Conservation (phyloP, 179 eudicot genomes). For the Silene noctiflora region DNA sequence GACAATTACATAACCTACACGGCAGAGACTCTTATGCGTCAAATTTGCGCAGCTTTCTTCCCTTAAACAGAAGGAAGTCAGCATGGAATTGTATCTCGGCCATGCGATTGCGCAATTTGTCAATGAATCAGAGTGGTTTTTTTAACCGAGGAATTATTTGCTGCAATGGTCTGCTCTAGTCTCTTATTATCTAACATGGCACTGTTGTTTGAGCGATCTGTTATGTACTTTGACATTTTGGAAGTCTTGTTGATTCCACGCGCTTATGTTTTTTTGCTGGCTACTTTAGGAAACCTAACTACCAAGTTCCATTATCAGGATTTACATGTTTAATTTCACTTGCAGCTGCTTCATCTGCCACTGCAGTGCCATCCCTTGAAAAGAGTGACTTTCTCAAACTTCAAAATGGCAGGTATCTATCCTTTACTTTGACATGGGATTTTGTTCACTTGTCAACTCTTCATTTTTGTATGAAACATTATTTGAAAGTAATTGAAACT, state of each 20-base stretch:
- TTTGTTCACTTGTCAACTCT: neutral
- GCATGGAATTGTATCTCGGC: slow-evolving; percentile 62
- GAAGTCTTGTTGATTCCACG: slow-evolving; percentile 6
- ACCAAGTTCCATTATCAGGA: neutral
- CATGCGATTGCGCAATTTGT: slow-evolving; percentile 59
- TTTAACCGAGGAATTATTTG: slow-evolving; percentile 55
- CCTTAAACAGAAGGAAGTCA: slow-evolving; percentile 61
- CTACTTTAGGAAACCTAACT: neutral
- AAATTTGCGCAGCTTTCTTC: slow-evolving; percentile 61
- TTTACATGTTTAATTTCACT: slow-evolving; percentile 21
- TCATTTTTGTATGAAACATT: neutral
- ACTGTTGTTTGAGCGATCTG: slow-evolving; percentile 17
- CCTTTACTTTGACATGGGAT: neutral
- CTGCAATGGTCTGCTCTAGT: slow-evolving; percentile 96
- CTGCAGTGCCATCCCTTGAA: slow-evolving; percentile 45
- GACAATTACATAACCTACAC: slow-evolving; percentile 57
- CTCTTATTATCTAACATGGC: slow-evolving; percentile 41
- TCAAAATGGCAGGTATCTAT: slow-evolving; percentile 91
- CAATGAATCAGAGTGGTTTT: slow-evolving; percentile 46
- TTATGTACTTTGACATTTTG: slow-evolving; percentile 12
- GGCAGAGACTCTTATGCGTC: slow-evolving; percentile 51
- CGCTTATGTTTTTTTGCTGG: slow-evolving; percentile 6
- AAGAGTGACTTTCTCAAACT: slow-evolving; percentile 82
- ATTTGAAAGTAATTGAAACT: neutral
- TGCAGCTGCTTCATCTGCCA: slow-evolving; percentile 73